A percentile compares a stretch with the other conserved stretches of the same genome.
These are phyloP conservation scores for Xylariaceae sp. DNA, from an alignment of 2,329 filamentous ascomycete species.

Conservation along the genomic window DNA sequence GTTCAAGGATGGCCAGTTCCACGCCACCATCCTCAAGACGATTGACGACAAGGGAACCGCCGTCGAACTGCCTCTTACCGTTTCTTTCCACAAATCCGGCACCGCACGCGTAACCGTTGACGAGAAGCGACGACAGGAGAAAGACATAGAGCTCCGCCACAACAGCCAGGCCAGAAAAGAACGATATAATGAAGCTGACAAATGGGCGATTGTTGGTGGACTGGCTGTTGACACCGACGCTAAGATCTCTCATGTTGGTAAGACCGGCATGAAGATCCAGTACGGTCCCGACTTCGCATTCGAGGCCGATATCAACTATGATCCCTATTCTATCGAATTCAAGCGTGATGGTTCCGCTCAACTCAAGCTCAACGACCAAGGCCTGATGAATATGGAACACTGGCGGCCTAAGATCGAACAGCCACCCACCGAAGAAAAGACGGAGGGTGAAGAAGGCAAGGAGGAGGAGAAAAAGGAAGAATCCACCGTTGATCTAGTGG, in stretches of 20 bases:
- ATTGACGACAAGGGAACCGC: slow-evolving; percentile 70
- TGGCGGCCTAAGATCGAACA: slow-evolving; percentile 87
- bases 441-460: slow-evolving; percentile 58
- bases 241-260: slow-evolving; percentile 69
- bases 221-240: slow-evolving; percentile 75
- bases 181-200: slow-evolving; percentile 89
- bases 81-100: slow-evolving; percentile 90
- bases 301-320: slow-evolving; percentile 82
- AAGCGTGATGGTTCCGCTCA: slow-evolving; percentile 82
- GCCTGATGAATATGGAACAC: slow-evolving; percentile 91
- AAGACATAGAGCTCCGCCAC: slow-evolving; percentile 86
- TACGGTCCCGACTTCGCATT: slow-evolving; percentile 81
- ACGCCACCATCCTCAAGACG: slow-evolving; percentile 82
- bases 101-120: slow-evolving; percentile 87
- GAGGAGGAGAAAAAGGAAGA: slow-evolving; percentile 52
- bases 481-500: slow-evolving; percentile 38
- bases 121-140: slow-evolving; percentile 87
- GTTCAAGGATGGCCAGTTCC: slow-evolving; percentile 80
- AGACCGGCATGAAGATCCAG: slow-evolving; percentile 73
- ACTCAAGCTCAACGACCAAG: slow-evolving; percentile 88
- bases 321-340: slow-evolving; percentile 87
- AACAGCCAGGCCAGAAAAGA: slow-evolving; percentile 86
- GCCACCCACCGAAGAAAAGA: slow-evolving; percentile 53
- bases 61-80: slow-evolving; percentile 79
- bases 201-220: slow-evolving; percentile 86